Evolutionary conservation across 2,329 filamentous ascomycete species (phyloP).

Genomic region (Pezicula carpinea): DNA sequence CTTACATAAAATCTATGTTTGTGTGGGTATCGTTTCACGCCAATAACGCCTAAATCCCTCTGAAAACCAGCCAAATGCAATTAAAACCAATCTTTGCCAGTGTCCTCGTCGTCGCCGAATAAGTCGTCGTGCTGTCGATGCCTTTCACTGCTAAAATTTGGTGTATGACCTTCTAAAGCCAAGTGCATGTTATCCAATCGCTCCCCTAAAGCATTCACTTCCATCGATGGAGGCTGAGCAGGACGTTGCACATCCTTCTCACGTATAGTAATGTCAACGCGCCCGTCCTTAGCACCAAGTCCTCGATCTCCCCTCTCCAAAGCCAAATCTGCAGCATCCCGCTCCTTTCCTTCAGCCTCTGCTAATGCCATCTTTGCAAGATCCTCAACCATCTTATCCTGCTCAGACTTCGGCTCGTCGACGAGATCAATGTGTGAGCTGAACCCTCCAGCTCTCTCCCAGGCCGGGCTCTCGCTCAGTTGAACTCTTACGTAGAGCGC

Average conservation of each 20-base stretch:
- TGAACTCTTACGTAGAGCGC: conserved; percentile 87
- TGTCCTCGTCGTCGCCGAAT: conserved; percentile 10
- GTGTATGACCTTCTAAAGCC: conserved; percentile 25
- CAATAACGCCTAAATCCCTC: background rate
- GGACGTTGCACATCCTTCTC: conserved; percentile 44
- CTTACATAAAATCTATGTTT: no score
- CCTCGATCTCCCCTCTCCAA: conserved; percentile 42
- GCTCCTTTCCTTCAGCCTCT: conserved; percentile 33
- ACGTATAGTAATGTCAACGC: conserved; percentile 43
- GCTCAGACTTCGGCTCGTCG: conserved; percentile 56
- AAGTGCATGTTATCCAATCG: conserved; percentile 26
- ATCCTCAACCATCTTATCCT: conserved; percentile 20
- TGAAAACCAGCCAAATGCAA: background rate
- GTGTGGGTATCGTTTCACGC: background rate
- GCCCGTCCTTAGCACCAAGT: conserved; percentile 16
- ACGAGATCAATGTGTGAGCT: conserved; percentile 51
- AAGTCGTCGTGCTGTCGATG: conserved; percentile 11
- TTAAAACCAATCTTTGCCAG: conserved; percentile 19
- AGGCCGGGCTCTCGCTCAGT: conserved; percentile 77
- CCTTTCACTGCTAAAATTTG: conserved; percentile 18
- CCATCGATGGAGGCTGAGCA: conserved; percentile 35
- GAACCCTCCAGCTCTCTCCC: conserved; percentile 57
- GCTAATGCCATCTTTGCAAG: conserved; percentile 38
- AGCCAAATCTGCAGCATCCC: conserved; percentile 41
- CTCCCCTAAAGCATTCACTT: conserved; percentile 28